phyloP scores from a whole-genome alignment of 2,329 filamentous ascomycete species.

The Stachybotrys echinatus region DNA sequence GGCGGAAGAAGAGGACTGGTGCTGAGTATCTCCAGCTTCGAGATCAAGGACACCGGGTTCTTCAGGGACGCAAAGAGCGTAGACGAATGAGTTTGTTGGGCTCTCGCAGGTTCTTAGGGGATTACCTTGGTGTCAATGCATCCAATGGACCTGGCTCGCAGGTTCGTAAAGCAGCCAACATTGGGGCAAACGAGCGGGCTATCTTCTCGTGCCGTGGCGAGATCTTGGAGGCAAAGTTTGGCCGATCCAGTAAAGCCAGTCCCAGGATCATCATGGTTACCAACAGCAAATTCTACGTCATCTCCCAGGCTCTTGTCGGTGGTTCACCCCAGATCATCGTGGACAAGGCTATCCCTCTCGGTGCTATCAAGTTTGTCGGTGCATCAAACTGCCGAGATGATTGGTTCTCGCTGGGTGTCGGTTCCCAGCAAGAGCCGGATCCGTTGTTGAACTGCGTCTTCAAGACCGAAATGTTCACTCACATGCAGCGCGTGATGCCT shows the following conservation, averaged over 20 bases:
- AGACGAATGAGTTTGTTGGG: conserved; percentile 87
- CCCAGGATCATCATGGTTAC: conserved; percentile 82
- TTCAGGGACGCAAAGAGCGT: conserved; percentile 84
- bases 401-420: conserved; percentile 91
- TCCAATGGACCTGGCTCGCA: conserved; percentile 73
- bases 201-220: conserved; percentile 92
- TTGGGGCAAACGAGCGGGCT: conserved; percentile 67
- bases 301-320: conserved; percentile 79
- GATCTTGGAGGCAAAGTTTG: conserved; percentile 88
- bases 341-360: conserved; percentile 77
- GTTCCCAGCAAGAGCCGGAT: conserved; percentile 87
- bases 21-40: conserved; percentile 84
- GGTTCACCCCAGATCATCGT: conserved; percentile 74
- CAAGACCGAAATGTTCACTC: conserved; percentile 96
- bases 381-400: conserved; percentile 81
- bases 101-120: conserved; percentile 86
- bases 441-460: conserved; percentile 90
- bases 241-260: conserved; percentile 89
- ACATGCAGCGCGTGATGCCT: conserved; percentile 74
- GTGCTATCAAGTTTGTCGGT: conserved; percentile 83
- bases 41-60: conserved; percentile 78
- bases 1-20: conserved; percentile 87
- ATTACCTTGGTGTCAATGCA: conserved; percentile 88
- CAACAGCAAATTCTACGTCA: conserved; percentile 79
- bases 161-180: conserved; percentile 68